Conservation (phyloP, 345 rosid genomes). For the Eucalyptus grandis region DNA sequence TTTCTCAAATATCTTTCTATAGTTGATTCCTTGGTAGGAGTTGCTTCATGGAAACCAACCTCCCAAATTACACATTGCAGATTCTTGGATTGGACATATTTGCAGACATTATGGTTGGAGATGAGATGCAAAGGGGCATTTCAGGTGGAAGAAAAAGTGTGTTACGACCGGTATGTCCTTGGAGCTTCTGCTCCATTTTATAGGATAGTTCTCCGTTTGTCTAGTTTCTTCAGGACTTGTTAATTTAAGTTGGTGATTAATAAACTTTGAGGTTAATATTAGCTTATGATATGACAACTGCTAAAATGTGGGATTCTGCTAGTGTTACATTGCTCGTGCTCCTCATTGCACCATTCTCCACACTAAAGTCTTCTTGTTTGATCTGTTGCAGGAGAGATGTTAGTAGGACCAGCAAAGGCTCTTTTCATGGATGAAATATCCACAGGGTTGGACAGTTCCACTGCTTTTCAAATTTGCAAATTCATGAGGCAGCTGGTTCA, state of each 20-base stretch:
- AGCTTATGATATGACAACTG: neutral
- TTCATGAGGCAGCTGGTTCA: conserved; percentile 62
- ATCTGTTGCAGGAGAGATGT: neutral
- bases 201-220: neutral
- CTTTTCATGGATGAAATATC: conserved; percentile 4
- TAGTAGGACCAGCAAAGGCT: neutral
- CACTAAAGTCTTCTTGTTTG: neutral
- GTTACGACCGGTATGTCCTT: conserved; percentile 47
- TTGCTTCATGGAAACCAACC: neutral
- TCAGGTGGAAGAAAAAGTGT: conserved; percentile 81
- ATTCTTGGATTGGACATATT: conserved; percentile 66
- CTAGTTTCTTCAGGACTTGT: neutral
- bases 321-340: neutral
- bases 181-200: neutral
- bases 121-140: conserved; percentile 73
- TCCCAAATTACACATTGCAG: conserved; percentile 9
- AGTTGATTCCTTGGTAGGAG: neutral
- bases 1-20: neutral
- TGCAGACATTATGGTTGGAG: conserved; percentile 58
- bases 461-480: conserved; percentile 53
- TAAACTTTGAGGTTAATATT: neutral
- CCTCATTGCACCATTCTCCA: neutral
- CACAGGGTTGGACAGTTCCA: neutral
- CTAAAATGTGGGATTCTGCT: neutral
- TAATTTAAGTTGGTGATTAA: neutral